Evolutionary conservation across 441 rosid species (phyloP).

Genomic region (Metrosideros polymorpha): DNA sequence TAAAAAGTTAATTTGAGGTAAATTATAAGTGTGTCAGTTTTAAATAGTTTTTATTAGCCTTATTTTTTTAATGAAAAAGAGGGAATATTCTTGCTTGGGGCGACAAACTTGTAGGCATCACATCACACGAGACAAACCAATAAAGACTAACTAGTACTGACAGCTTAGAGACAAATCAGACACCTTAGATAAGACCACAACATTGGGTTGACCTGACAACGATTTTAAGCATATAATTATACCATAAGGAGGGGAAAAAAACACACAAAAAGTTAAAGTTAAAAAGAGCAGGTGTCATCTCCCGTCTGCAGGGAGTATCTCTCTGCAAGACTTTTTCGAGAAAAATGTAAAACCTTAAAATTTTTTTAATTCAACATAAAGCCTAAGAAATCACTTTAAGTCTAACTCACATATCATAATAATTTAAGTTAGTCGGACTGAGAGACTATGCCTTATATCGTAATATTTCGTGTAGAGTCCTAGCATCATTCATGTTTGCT

Average conservation of each 20-base stretch:
- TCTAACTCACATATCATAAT: neutral
- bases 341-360: neutral
- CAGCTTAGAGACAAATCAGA: neutral
- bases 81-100: neutral
- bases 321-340: neutral
- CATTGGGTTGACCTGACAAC: neutral
- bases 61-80: neutral
- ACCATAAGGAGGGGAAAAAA: neutral
- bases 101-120: neutral
- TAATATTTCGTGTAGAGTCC: too few relatives aligned
- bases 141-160: neutral
- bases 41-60: too few relatives aligned
- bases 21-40: too few relatives aligned
- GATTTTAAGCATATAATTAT: neutral
- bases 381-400: neutral
- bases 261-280: neutral
- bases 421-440: neutral
- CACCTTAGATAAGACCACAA: neutral
- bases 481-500: neutral
- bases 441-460: too few relatives aligned
- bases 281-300: neutral
- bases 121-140: neutral
- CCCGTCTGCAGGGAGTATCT: neutral
- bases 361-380: neutral
- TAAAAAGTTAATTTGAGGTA: too few relatives aligned